Evolutionary conservation across 2,329 filamentous ascomycete genomes (phyloP).

Genomic region (Paracoccidioides brasiliensis): DNA sequence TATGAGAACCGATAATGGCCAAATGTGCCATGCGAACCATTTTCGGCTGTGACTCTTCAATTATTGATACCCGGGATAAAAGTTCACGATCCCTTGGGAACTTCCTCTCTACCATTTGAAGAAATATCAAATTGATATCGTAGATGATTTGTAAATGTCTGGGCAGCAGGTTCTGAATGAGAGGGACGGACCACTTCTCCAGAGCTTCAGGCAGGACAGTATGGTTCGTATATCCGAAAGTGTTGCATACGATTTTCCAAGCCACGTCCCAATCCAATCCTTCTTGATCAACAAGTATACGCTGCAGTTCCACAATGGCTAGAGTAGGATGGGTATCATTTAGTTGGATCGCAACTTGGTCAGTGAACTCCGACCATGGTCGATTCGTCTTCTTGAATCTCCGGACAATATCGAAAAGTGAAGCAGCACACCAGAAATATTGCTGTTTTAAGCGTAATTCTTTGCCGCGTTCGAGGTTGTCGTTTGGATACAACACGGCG

Average conservation of each 20-base stretch:
- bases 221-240: slow-evolving; percentile 96
- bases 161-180: slow-evolving; percentile 84
- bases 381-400: slow-evolving; percentile 96
- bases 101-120: slow-evolving; percentile 76
- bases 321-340: slow-evolving; percentile 97
- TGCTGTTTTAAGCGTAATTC: slow-evolving; percentile 97
- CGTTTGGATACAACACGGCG: slow-evolving; percentile 91
- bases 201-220: slow-evolving; percentile 92
- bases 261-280: slow-evolving; percentile 86
- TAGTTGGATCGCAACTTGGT: slow-evolving; percentile 91
- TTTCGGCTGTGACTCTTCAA: slow-evolving; percentile 92
- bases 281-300: slow-evolving; percentile 80
- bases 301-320: slow-evolving; percentile 88
- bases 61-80: slow-evolving; percentile 79
- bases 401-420: slow-evolving; percentile 87
- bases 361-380: slow-evolving; percentile 80
- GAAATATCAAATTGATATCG: slow-evolving; percentile 90
- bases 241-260: slow-evolving; percentile 66
- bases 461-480: slow-evolving; percentile 92
- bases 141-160: slow-evolving; percentile 95
- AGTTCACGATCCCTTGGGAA: slow-evolving; percentile 86
- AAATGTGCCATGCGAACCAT: slow-evolving; percentile 97
- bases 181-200: slow-evolving; percentile 94
- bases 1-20: slow-evolving; percentile 93
- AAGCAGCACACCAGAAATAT: slow-evolving; percentile 99